These are phyloP conservation scores for Alternaria conjuncta DNA, from an alignment of 2,329 filamentous ascomycete genomes.

Conservation along the genomic window DNA sequence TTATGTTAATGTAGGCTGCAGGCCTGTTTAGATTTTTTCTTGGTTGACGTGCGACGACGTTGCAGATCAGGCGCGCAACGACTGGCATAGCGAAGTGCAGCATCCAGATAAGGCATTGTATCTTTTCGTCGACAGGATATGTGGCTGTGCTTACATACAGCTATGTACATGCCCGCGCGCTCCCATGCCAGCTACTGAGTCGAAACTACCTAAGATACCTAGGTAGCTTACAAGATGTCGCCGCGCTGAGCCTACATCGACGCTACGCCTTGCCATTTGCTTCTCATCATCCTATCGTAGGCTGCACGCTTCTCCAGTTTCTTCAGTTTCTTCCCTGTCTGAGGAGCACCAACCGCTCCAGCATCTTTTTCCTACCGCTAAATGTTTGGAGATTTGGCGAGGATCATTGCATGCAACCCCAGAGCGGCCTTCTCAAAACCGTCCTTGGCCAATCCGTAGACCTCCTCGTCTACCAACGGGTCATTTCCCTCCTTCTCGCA, in stretches of 20 bases:
- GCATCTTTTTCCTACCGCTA: no score
- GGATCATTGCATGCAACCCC: background rate
- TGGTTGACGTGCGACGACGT: no score
- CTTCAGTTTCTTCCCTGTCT: background rate
- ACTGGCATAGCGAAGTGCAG: background rate
- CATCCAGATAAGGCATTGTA: background rate
- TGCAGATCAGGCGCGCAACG: background rate
- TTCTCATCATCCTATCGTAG: background rate
- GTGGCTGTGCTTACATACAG: background rate
- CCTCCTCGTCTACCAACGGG: background rate
- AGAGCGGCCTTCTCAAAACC: conserved; percentile 7
- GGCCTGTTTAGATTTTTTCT: no score
- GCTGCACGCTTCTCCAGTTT: background rate
- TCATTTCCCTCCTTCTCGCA: conserved; percentile 4
- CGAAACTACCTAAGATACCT: background rate
- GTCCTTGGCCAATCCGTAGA: conserved; percentile 2
- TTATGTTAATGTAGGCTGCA: no score
- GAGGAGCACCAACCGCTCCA: background rate
- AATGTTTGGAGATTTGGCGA: background rate
- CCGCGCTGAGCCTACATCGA: background rate
- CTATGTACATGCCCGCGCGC: background rate
- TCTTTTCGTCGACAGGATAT: background rate
- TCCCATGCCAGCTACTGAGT: background rate
- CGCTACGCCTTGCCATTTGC: background rate
- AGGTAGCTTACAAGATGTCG: background rate